These are phyloP conservation scores for Mortierella sp. DNA, from an alignment of 371 early-diverging fungal genomes.

Conservation along the genomic window DNA sequence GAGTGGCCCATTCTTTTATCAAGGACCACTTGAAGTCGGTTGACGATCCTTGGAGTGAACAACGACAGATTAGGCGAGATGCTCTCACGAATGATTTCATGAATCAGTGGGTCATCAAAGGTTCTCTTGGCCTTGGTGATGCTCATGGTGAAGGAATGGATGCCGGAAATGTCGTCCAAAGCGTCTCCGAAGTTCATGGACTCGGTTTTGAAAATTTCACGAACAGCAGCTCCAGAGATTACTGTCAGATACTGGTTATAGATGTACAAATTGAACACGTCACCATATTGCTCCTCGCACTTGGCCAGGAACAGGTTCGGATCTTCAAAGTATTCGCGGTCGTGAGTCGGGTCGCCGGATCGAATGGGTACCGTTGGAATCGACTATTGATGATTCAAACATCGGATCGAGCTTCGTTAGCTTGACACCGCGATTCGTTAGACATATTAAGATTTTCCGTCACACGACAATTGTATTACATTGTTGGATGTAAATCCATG, in stretches of 20 bases:
- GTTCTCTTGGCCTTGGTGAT: constrained; percentile 23
- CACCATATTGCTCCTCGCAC: constrained; percentile 28
- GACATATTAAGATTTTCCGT: too few relatives aligned
- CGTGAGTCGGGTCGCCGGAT: constrained; percentile 28
- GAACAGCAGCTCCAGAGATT: constrained; percentile 19
- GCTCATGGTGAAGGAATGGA: constrained; percentile 4
- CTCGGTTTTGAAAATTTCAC: constrained; percentile 34
- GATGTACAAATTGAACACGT: constrained; percentile 21
- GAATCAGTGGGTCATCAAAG: too few relatives aligned
- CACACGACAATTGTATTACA: too few relatives aligned
- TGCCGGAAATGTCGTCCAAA: constrained; percentile 13
- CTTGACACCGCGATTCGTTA: too few relatives aligned
- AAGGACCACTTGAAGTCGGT: too few relatives aligned
- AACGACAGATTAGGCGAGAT: too few relatives aligned
- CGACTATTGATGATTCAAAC: constrained; percentile 7
- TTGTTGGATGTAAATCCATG: too few relatives aligned
- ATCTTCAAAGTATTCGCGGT: constrained; percentile 12
- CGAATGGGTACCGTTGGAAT: constrained; percentile 27
- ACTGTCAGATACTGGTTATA: constrained; percentile 8
- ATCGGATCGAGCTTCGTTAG: too few relatives aligned
- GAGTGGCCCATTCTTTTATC: too few relatives aligned
- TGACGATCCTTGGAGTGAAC: too few relatives aligned
- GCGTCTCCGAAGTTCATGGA: constrained; percentile 23
- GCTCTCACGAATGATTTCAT: too few relatives aligned
- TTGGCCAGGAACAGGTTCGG: constrained; percentile 16